Evolutionary conservation across 257 asterid species (phyloP), one percentile per base, ranked within the genome.

Genomic region (Solanum ossicruentum): DNA sequence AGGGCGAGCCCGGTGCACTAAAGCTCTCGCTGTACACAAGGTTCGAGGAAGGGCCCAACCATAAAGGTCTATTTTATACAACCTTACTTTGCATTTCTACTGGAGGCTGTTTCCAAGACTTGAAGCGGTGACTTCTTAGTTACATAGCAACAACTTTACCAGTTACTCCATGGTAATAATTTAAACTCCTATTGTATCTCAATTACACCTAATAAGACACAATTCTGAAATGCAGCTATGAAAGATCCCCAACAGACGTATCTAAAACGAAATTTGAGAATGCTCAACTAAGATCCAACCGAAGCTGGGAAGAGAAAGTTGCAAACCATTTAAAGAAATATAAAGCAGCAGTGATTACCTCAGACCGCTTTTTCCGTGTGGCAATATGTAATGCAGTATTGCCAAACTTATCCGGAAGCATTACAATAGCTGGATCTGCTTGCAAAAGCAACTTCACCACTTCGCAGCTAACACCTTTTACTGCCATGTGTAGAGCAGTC

Each of bases 401-500:
- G 72, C 96, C 95, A 80, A 89, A 92, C 88, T 87, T 93, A 81
- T 94, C 98, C 0, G 97, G 95, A 10, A 94, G 94, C 95, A 92
- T 93, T 65, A 92, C 93, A 86, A 90, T 90, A 70, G 95, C 93
- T 11, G 96, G 85, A 84, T 93, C 97, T 39, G 93, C 93, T 87
- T 79, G 88, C 51, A 93, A 88, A 82, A 92, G 94, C 87, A 87
- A 82, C 89, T 67, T 91, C 49, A 92, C 97, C 20, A 90, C 93
- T 15, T 70, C 85, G 71, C 80, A 63, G 85, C 92, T 92, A 80
- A 91, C 89, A 4, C 97, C 97, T 89, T 93, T 93, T 79, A 91
- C 97, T 66, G 96, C 97, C 97, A 93, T 88, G 83, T 92, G 96
- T 72, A 92, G 57, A 39, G 97, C 93, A 78, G 96, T 93, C 85